Percentiles rank a stretch among this genome's conserved stretches.
phyloP scores from a whole-genome alignment of 495 filamentous ascomycete genomes.

The Penicillium lagena region DNA sequence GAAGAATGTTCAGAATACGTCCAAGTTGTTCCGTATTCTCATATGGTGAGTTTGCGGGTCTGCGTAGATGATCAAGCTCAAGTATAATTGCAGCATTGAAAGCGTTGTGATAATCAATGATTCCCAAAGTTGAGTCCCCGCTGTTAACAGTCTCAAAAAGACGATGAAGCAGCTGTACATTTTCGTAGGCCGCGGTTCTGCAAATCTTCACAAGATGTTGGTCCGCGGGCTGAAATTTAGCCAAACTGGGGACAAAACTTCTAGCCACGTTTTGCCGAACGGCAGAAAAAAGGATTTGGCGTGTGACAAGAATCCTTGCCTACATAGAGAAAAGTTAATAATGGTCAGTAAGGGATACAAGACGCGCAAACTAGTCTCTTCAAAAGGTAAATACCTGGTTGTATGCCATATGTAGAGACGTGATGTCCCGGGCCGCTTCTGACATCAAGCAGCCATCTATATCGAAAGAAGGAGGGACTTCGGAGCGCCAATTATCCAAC shows the following conservation, averaged over 20 bases:
- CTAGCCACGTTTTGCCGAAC: slow-evolving; percentile 28
- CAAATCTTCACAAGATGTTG: background rate
- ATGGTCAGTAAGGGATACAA: too few relatives aligned
- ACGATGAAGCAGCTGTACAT: slow-evolving; percentile 21
- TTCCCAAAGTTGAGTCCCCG: slow-evolving; percentile 14
- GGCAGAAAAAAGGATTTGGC: slow-evolving; percentile 30
- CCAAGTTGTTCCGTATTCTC: background rate
- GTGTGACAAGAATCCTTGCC: slow-evolving; percentile 13
- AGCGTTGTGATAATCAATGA: slow-evolving; percentile 32
- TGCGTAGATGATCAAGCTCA: slow-evolving; percentile 9
- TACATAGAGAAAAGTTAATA: background rate
- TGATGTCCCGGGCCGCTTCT: slow-evolving; percentile 10
- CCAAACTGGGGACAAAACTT: slow-evolving; percentile 5
- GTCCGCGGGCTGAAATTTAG: slow-evolving; percentile 12
- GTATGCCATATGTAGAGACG: slow-evolving; percentile 32
- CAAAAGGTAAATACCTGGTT: slow-evolving; percentile 23
- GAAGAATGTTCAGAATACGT: too few relatives aligned
- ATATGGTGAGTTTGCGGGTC: too few relatives aligned
- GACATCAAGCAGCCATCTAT: slow-evolving; percentile 10
- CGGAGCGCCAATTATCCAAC: slow-evolving; percentile 20
- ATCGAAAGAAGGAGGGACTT: slow-evolving; percentile 2
- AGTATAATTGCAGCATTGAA: slow-evolving; percentile 40
- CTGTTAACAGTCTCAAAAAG: slow-evolving; percentile 14
- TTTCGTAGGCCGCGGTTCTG: slow-evolving; percentile 2
- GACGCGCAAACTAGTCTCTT: background rate